Base-by-base conservation (phyloP, 768 basidiomycete species). In the Lentinula lateritia region DNA sequence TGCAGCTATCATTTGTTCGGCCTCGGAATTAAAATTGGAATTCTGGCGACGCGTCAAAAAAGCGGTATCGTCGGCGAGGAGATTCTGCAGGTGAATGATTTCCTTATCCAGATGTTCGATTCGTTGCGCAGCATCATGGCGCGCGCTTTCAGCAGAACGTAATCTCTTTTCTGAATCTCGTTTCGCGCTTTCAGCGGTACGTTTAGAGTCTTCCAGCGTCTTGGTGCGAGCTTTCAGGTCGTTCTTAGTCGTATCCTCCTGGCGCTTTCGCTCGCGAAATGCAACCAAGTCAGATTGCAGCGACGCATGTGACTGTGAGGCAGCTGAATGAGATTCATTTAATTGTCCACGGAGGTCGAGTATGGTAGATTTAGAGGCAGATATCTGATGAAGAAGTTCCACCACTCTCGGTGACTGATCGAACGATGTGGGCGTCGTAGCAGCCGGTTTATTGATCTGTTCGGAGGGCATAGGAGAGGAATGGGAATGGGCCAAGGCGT, bases 141-240 rank as follows among this genome's bases (percentile, higher is more conserved):
- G 83, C 63, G 81, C 76, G 46, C 69, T 78, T 70, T 87, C 85
- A 15, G 84, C 85, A n/a, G 80, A 78, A 67, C 87, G 90, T 62
- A 95, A 80, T 66, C 87, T 87, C 78, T 92, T 94, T 74, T 98
- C 96, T 4, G 89, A 93, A 52, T 98, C 95, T 50, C 86, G 82
- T 70, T 86, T 90, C 56, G 79, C 73, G 55, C 83, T 78, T 73
- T 99, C 97, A 10, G 94, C 93, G 34, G 78, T 78, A 36, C 96
- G 87, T 73, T 89, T 91, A 58, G 85, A 77, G 71, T 99, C 96
- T 66, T 99, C 96, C 2, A 98, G 77, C 2, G 79, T 72, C 74
- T 95, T 96, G 52, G 90, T 91, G 53, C 88, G 87, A n/a, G 81
- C 72, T 72, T 93, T 95, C 60, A 92, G 76, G 69, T 97, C 95